Conservation (phyloP, 345 rosid genomes). For the Gynandropsis gynandra region DNA sequence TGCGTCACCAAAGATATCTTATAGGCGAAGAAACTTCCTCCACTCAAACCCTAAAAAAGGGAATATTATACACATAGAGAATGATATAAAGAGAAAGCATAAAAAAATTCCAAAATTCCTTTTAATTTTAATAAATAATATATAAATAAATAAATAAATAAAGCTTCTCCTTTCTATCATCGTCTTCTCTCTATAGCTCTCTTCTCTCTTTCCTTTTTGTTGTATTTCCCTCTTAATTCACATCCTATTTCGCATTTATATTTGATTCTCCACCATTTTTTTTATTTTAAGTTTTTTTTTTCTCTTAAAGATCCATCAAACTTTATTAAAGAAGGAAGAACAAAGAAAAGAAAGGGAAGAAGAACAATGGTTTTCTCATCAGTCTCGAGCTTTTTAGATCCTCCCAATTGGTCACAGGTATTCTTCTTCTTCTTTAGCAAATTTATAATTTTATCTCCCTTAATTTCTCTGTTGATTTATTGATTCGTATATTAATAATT, state of each 20-base stretch:
- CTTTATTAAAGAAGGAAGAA: slow-evolving; percentile 32
- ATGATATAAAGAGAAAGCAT: slow-evolving; percentile 28
- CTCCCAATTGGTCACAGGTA: slow-evolving; percentile 33
- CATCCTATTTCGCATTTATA: slow-evolving; percentile 28
- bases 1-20: slow-evolving; percentile 42
- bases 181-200: slow-evolving; percentile 30
- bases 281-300: slow-evolving; percentile 27
- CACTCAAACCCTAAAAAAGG: slow-evolving; percentile 64
- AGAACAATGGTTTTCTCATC: slow-evolving; percentile 31
- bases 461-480: background rate
- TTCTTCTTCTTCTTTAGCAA: slow-evolving; percentile 19
- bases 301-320: slow-evolving; percentile 34
- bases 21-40: slow-evolving; percentile 44
- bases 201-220: slow-evolving; percentile 27
- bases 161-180: background rate
- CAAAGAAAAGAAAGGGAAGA: slow-evolving; percentile 25
- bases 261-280: slow-evolving; percentile 63
- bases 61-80: slow-evolving; percentile 48
- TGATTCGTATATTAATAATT: too few relatives aligned
- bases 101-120: slow-evolving; percentile 19
- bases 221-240: slow-evolving; percentile 21
- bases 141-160: too few relatives aligned
- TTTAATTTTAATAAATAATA: background rate
- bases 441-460: slow-evolving; percentile 17
- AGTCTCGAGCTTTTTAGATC: slow-evolving; percentile 32